These are phyloP conservation scores for Spathaspora passalidarum DNA, from an alignment of 805 yeast genomes.

Conservation along the genomic window DNA sequence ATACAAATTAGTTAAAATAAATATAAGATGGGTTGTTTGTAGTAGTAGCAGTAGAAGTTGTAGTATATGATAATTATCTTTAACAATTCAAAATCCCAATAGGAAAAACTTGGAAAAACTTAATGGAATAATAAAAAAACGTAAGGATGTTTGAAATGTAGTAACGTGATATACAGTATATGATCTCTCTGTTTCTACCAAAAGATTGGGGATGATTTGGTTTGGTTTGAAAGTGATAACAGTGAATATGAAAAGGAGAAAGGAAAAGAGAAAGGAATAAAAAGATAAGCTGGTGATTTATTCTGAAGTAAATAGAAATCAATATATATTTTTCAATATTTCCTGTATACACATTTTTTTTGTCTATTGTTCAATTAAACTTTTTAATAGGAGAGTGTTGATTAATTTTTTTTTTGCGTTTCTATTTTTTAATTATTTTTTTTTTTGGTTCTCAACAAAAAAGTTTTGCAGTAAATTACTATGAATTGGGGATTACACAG, in stretches of 20 bases:
- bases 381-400: background rate
- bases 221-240: background rate
- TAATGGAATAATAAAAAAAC: background rate
- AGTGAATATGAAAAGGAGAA: background rate
- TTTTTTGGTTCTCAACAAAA: background rate
- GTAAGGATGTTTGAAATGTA: background rate
- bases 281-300: background rate
- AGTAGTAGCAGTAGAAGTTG: background rate
- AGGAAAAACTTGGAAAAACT: constrained; percentile 3
- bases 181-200: background rate
- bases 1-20: background rate
- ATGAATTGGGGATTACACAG: background rate
- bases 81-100: background rate
- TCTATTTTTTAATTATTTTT: background rate
- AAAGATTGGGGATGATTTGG: background rate
- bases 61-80: background rate
- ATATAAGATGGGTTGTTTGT: background rate
- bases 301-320: background rate
- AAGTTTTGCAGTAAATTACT: background rate
- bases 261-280: background rate
- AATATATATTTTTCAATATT: background rate
- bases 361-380: background rate
- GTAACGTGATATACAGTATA: background rate
- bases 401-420: background rate
- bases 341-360: background rate